Percentiles rank a stretch among this genome's conserved stretches.
Conservation (phyloP, 257 asterid species). For the Nicotiana undulata region DNA sequence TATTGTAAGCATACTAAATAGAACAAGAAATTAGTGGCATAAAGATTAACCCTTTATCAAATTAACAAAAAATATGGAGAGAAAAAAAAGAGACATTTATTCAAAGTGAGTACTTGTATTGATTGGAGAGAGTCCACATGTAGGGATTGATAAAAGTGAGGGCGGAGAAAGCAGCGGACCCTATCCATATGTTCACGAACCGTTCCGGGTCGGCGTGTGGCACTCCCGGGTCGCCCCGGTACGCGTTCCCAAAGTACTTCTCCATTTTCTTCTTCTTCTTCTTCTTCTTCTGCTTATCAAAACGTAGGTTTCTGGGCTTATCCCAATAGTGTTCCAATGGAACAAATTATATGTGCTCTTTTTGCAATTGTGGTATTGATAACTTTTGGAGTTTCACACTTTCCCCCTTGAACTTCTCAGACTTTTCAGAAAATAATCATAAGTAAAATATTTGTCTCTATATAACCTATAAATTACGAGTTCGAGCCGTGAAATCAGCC, state of each 20-base stretch:
- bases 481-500: too few relatives aligned
- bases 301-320: conserved; percentile 8
- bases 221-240: conserved; percentile 93
- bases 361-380: too few relatives aligned
- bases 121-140: conserved; percentile 79
- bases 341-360: neutral
- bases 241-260: conserved; percentile 87
- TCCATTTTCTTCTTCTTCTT: conserved; percentile 43
- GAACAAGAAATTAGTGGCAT: neutral
- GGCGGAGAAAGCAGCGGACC: conserved; percentile 67
- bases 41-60: neutral
- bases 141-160: conserved; percentile 66
- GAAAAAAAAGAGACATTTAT: too few relatives aligned
- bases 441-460: too few relatives aligned
- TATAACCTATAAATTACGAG: too few relatives aligned
- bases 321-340: neutral
- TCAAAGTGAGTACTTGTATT: conserved; percentile 47
- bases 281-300: neutral
- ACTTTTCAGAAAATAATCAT: too few relatives aligned
- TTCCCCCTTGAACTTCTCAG: neutral
- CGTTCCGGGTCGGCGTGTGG: conserved; percentile 68
- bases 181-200: conserved; percentile 67
- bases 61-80: neutral
- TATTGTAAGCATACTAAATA: neutral
- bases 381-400: neutral